Evolutionary conservation across 169 alveolate species (phyloP).

Genomic region (Eimeria sp.): DNA sequence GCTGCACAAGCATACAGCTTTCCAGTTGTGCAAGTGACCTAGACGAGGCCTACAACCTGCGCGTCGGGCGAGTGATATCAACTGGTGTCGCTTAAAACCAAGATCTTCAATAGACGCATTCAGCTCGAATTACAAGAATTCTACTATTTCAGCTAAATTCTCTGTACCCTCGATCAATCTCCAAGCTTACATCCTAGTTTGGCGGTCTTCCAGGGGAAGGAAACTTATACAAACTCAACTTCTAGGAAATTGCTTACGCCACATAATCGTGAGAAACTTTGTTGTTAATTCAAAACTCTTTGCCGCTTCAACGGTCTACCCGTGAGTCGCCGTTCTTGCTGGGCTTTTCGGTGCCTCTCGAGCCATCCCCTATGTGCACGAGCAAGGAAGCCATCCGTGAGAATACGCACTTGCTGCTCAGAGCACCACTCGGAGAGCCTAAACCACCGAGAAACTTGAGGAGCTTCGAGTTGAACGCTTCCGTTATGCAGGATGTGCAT

Average conservation of each 20-base stretch:
- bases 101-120: too few relatives aligned
- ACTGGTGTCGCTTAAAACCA: neutral
- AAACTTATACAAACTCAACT: neutral
- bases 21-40: neutral
- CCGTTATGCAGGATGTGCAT: neutral
- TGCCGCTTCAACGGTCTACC: neutral
- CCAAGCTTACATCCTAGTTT: neutral
- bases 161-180: neutral
- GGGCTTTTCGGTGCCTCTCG: neutral
- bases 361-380: neutral
- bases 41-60: neutral
- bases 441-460: neutral
- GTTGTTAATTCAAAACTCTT: neutral
- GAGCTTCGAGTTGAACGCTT: neutral
- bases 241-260: too few relatives aligned
- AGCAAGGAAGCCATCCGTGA: neutral
- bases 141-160: neutral
- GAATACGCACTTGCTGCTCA: constrained; percentile 9
- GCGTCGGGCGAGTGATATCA: neutral
- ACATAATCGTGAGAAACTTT: neutral
- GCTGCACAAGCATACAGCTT: neutral
- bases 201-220: neutral
- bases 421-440: too few relatives aligned
- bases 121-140: too few relatives aligned
- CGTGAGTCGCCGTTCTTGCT: neutral